Evolutionary conservation across 805 yeast genomes (phyloP).

Genomic region (Kluyveromyces nonfermentans): DNA sequence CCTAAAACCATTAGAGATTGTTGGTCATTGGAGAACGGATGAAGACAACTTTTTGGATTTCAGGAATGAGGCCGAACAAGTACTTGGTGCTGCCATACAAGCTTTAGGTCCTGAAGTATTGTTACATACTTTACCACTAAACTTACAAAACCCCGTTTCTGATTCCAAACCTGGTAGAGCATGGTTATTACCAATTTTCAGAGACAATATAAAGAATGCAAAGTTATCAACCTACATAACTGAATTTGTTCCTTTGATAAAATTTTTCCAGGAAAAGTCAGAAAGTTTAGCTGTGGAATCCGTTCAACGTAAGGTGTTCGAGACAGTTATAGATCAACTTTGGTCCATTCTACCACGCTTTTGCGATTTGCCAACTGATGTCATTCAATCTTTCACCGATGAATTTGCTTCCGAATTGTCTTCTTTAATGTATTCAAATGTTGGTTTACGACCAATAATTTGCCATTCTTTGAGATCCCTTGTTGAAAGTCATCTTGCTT

Average conservation of each 20-base stretch:
- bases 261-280: constrained; percentile 43
- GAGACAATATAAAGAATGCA: constrained; percentile 76
- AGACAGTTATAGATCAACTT: constrained; percentile 81
- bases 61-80: constrained; percentile 69
- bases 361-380: constrained; percentile 77
- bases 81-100: constrained; percentile 68
- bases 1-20: constrained; percentile 51
- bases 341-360: constrained; percentile 89
- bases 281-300: constrained; percentile 41
- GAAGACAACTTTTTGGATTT: constrained; percentile 51
- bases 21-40: constrained; percentile 81
- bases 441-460: constrained; percentile 67
- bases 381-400: constrained; percentile 53
- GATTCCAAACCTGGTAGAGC: constrained; percentile 71
- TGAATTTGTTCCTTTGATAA: constrained; percentile 57
- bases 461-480: constrained; percentile 73
- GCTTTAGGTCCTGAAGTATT: constrained; percentile 84
- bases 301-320: constrained; percentile 65
- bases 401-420: constrained; percentile 70
- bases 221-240: constrained; percentile 51
- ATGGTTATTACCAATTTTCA: constrained; percentile 84
- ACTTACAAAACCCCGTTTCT: constrained; percentile 50
- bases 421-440: constrained; percentile 62
- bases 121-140: constrained; percentile 65
- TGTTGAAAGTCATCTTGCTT: constrained; percentile 59